Conservation (phyloP, 306 rosid species). For the Casuarina glauca region DNA sequence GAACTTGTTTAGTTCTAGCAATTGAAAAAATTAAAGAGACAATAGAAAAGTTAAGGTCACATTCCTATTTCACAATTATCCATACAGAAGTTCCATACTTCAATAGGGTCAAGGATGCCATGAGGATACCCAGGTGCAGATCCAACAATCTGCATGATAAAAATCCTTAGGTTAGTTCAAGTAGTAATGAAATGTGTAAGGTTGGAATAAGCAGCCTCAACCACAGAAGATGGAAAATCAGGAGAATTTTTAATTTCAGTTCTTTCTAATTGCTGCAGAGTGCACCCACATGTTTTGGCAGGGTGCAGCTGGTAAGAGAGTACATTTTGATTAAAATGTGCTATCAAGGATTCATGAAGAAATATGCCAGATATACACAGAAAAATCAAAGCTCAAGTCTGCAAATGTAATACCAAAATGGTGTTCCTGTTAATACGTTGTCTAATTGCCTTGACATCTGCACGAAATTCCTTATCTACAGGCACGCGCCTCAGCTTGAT, state of each 20-base stretch:
- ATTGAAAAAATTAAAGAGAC: conserved; percentile 7
- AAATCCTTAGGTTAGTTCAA: conserved; percentile 25
- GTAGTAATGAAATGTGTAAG: conserved; percentile 25
- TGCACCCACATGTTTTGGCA: background rate
- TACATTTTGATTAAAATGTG: background rate
- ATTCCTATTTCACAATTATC: conserved; percentile 9
- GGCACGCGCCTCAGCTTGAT: conserved; percentile 91
- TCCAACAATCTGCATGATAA: conserved; percentile 81
- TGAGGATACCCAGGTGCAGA: conserved; percentile 99
- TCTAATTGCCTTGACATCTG: conserved; percentile 70
- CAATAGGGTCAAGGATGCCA: conserved; percentile 92
- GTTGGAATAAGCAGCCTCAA: conserved; percentile 25
- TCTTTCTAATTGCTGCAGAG: background rate
- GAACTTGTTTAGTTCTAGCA: conserved; percentile 20
- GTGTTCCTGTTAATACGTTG: conserved; percentile 76
- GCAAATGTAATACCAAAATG: conserved; percentile 56
- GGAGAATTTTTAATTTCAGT: background rate
- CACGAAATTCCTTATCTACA: conserved; percentile 69
- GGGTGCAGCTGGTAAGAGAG: background rate
- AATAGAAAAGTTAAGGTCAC: conserved; percentile 20
- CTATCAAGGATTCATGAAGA: background rate
- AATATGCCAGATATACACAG: background rate
- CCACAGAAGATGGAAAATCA: conserved; percentile 13
- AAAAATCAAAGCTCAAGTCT: background rate
- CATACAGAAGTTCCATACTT: conserved; percentile 46